Conservation (phyloP, 2,329 filamentous ascomycete species). For the Pseudohalonectria lignicola region DNA sequence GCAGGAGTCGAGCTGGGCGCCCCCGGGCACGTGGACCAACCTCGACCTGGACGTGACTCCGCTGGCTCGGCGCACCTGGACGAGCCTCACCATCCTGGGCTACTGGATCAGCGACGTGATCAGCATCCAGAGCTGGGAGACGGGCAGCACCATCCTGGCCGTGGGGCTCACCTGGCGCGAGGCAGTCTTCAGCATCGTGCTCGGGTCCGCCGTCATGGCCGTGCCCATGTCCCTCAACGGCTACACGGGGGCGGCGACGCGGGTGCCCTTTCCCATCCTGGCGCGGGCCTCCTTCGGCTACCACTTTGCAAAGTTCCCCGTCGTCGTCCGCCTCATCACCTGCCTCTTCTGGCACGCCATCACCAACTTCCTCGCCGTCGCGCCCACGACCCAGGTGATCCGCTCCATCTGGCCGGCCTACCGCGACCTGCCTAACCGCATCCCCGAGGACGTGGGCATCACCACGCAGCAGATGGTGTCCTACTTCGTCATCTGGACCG, state of each 20-base stretch:
- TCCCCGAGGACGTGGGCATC: constrained; percentile 24
- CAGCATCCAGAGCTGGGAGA: constrained; percentile 13
- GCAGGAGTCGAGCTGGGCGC: constrained; percentile 10
- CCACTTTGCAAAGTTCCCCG: constrained; percentile 15
- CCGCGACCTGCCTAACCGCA: constrained; percentile 21
- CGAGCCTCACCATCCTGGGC: constrained; percentile 11
- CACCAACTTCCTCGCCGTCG: neutral
- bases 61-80: constrained; percentile 10
- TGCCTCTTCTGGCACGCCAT: constrained; percentile 23
- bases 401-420: constrained; percentile 18
- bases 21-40: constrained; percentile 10
- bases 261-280: too few relatives aligned
- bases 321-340: constrained; percentile 17
- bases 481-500: constrained; percentile 24
- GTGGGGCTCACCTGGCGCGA: constrained; percentile 13
- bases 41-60: constrained; percentile 10
- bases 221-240: constrained; percentile 7
- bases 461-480: constrained; percentile 24
- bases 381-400: neutral
- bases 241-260: constrained; percentile 4
- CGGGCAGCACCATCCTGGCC: constrained; percentile 11
- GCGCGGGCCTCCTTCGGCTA: constrained; percentile 21
- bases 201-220: constrained; percentile 6
- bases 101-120: constrained; percentile 15
- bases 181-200: constrained; percentile 7